Evolutionary conservation across 495 filamentous ascomycete genomes (phyloP), one percentile per base, ranked within the genome.

Genomic region (Haplographium delicatum): DNA sequence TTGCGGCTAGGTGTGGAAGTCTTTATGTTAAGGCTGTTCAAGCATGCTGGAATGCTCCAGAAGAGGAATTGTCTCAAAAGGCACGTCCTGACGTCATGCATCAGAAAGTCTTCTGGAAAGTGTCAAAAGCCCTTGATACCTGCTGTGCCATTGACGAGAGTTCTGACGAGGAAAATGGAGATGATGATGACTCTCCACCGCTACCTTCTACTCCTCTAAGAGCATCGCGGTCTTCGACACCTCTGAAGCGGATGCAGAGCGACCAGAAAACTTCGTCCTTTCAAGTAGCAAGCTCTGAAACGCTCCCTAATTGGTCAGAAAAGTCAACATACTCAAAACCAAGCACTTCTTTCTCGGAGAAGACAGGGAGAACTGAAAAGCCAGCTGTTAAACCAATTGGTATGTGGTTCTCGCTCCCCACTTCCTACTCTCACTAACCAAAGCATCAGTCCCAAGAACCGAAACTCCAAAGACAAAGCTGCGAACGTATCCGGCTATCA

Each of bases 11-110:
- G 54, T 90, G 86, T 56, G 85, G 86, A 18, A 82, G 74, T 16
- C 75, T 83, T 0, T 96, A 91, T 63, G 84, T 88, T 68, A 82
- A 84, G 59, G 84, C 83, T 10, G 88, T 93, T 5, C 84, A 91
- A 64, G 72, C 82, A 9, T 95, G 88, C 55, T 81, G 91, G 65
- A 75, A 77, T 56, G 85, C 88, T 0, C 82, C 87, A 10, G 88
- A 93, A 44, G 76, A 81, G 41, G 83, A 88, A 57, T 23, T 59
- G 9, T 54, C 53, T 5, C 46, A 57, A 20, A 72, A 24, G 26
- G 44, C 58, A 25, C 50, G 61, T 42, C 50, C 58, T 62, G 33
- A 77, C 73, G 65, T 59, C 9, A 66, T 61, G 41, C 44, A 63
- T 34, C 61, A 66, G 37, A 62, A 63, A 40, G 58, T 64, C 16